These are phyloP conservation scores for Camellia sinensis DNA, from an alignment of 148 eudicot genomes.

Conservation along the genomic window DNA sequence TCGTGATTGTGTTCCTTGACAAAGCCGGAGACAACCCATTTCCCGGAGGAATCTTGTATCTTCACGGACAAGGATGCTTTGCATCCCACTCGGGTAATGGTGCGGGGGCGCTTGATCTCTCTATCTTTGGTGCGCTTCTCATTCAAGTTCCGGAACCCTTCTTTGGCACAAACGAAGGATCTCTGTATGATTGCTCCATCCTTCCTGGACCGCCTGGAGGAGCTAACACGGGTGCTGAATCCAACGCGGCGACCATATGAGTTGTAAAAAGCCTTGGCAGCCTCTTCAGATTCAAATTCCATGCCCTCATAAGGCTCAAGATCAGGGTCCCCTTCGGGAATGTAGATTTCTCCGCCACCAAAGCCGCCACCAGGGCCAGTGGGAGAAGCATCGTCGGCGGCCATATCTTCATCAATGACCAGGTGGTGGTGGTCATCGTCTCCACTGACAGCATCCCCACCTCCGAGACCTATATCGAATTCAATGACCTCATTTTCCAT, in stretches of 20 bases:
- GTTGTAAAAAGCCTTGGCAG: neutral
- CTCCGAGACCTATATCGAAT: neutral
- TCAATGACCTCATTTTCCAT: neutral
- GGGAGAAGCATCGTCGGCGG: neutral
- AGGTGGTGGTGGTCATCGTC: neutral
- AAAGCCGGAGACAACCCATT: too few species aligned
- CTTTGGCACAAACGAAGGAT: too few species aligned
- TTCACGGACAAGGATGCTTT: too few species aligned
- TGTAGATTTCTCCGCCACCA: neutral
- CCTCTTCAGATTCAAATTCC: neutral
- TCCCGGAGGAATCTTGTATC: too few species aligned
- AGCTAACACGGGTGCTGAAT: neutral
- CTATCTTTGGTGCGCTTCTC: too few species aligned
- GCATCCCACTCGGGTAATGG: too few species aligned
- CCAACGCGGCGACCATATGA: neutral
- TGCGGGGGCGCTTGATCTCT: too few species aligned
- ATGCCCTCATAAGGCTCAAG: neutral
- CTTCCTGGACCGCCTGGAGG: neutral
- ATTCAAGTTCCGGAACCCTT: too few species aligned
- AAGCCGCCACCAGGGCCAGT: neutral
- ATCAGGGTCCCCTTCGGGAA: neutral
- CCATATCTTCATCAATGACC: neutral
- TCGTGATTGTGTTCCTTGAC: too few species aligned
- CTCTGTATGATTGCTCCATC: too few species aligned
- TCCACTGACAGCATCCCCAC: neutral